These are phyloP conservation scores for Silybum marianum DNA, from an alignment of 129 eudicot species.

Conservation along the genomic window DNA sequence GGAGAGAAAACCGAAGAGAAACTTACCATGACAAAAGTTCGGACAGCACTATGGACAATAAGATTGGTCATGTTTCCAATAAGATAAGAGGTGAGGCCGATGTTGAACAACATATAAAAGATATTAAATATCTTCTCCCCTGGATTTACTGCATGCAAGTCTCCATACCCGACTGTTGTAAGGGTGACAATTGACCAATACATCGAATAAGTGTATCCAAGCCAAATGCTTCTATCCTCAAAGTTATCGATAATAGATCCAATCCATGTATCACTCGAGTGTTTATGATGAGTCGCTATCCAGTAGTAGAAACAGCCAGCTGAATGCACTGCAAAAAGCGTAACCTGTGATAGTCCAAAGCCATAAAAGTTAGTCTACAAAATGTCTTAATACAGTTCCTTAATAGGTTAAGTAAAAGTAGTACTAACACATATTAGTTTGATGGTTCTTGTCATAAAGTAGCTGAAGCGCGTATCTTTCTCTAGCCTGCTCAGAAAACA, in stretches of 20 bases:
- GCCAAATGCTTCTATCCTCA: constrained; percentile 64
- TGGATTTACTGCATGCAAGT: constrained; percentile 78
- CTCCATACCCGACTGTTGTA: constrained; percentile 85
- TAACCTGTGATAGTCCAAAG: constrained; percentile 50
- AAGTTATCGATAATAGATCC: constrained; percentile 52
- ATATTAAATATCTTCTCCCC: constrained; percentile 82
- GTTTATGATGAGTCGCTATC: constrained; percentile 61
- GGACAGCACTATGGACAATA: constrained; percentile 66
- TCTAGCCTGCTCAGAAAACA: constrained; percentile 56
- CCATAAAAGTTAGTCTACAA: not conserved
- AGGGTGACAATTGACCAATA: constrained; percentile 92
- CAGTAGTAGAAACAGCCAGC: constrained; percentile 83
- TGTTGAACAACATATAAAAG: constrained; percentile 85
- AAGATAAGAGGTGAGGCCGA: constrained; percentile 80
- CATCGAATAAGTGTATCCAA: constrained; percentile 79
- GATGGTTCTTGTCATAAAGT: constrained; percentile 73
- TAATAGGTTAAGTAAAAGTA: constrained; percentile 6
- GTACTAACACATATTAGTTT: constrained; percentile 63
- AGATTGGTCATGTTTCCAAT: constrained; percentile 92
- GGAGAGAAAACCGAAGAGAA: not conserved
- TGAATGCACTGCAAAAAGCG: constrained; percentile 71
- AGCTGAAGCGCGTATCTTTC: constrained; percentile 88
- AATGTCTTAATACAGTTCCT: not conserved
- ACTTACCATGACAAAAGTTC: constrained; percentile 77
- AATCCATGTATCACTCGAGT: constrained; percentile 61